phyloP scores from a whole-genome alignment of 768 basidiomycete genomes.

The Steccherinum ochraceum region DNA sequence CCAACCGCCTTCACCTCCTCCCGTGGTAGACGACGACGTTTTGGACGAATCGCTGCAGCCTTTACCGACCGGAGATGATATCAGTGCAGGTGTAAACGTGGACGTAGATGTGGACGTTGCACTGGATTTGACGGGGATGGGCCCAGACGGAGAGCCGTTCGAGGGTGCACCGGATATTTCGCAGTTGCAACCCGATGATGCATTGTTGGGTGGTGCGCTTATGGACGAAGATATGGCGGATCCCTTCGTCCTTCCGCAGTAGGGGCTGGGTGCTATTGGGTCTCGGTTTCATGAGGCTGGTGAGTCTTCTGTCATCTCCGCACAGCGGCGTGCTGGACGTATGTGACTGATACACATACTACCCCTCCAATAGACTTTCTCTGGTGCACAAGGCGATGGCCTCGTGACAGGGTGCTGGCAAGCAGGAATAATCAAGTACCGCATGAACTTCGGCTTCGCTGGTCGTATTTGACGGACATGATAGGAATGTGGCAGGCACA shows the following conservation, averaged over 20 bases:
- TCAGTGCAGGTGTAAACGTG: constrained; percentile 37
- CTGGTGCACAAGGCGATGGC: no score
- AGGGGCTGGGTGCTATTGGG: no score
- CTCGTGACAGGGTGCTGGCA: no score
- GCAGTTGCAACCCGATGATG: constrained; percentile 48
- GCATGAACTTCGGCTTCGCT: no score
- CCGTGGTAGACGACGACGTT: constrained; percentile 32
- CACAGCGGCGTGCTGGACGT: neutral
- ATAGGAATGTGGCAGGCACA: no score
- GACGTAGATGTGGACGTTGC: constrained; percentile 38
- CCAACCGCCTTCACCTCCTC: constrained; percentile 37
- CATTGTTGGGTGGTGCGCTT: constrained; percentile 48
- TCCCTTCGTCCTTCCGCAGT: no score
- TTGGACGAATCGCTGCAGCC: constrained; percentile 54
- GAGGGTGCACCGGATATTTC: constrained; percentile 48
- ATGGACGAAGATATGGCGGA: constrained; percentile 44
- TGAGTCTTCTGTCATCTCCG: no score
- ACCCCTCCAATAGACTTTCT: no score
- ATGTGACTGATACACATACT: no score
- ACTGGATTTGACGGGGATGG: constrained; percentile 60
- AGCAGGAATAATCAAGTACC: no score
- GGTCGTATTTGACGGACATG: no score
- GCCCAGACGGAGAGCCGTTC: constrained; percentile 56
- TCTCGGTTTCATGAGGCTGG: no score
- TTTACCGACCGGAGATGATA: constrained; percentile 44